phyloP scores from a whole-genome alignment of 1,284 basidiomycete species.

The Kwoniella shivajii region DNA sequence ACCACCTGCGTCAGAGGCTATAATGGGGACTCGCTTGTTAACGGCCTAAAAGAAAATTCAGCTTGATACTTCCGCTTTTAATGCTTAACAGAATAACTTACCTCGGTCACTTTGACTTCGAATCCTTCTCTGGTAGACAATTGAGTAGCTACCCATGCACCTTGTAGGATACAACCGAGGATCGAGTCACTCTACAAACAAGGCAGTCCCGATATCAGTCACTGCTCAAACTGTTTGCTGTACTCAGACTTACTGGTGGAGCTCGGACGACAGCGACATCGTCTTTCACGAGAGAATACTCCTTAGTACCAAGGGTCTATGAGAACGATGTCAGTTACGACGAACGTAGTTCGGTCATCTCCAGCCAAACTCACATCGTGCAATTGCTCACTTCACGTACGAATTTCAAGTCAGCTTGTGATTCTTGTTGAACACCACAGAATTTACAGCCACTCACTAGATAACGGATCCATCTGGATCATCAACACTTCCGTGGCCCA shows the following conservation, averaged over 20 bases:
- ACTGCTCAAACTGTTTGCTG: not conserved
- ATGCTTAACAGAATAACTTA: constrained; percentile 5
- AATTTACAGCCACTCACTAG: constrained; percentile 57
- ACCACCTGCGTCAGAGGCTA: constrained; percentile 78
- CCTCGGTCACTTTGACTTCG: constrained; percentile 87
- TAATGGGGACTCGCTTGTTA: constrained; percentile 77
- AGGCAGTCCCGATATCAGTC: not conserved
- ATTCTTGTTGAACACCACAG: too few species aligned
- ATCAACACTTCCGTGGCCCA: constrained; percentile 81
- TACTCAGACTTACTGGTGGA: constrained; percentile 41
- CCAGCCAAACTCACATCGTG: constrained; percentile 56
- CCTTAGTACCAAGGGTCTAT: constrained; percentile 35
- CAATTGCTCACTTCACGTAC: constrained; percentile 60
- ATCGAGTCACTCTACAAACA: constrained; percentile 32
- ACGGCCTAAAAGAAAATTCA: constrained; percentile 57
- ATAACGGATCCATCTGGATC: constrained; percentile 62
- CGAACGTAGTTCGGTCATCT: too few species aligned
- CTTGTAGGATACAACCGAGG: constrained; percentile 50
- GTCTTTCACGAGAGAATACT: constrained; percentile 35
- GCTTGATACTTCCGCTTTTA: not conserved
- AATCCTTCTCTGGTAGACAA: constrained; percentile 72
- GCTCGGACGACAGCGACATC: constrained; percentile 51
- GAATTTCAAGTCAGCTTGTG: constrained; percentile 2
- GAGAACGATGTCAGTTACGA: not conserved
- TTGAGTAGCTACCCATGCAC: constrained; percentile 48